Evolutionary conservation across 2,329 filamentous ascomycete genomes (phyloP), one percentile per base, ranked within the genome.

Genomic region (Mariannaea elegans): DNA sequence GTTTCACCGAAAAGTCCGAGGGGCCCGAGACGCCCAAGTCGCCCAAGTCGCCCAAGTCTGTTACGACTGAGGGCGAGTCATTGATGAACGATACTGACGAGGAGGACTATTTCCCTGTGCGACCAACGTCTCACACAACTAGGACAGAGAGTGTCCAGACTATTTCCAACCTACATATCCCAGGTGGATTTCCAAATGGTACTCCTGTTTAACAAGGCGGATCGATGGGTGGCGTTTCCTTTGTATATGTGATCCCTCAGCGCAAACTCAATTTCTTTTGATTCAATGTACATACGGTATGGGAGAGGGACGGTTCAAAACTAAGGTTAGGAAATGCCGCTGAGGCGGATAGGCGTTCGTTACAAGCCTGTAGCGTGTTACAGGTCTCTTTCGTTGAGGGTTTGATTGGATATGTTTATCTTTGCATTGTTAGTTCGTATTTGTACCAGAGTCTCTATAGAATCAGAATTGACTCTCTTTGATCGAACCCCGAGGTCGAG

Each of bases 121-220:
- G 76, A 32, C 73, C 73, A 3, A 64, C 67, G 1, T 65, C 68
- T 8, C 50, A 59, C 61, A 67, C 47, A 67, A 64, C 50, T 47
- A 71, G 80, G 47, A 76, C 74, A 13, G 76, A 80, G 45, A 81
- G 83, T 64, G 78, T 81, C 7, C 80, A 82, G 12, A 85, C 83
- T 24, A 85, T 91, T 42, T 87, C 87, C 54, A 84, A 89, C 69
- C 75, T 92, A 49, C 88, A 90, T 70, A 84, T 93, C 16, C 90
- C 90, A 3, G 90, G 90, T 10, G 82, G 89, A 65, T 93, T 83
- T 71, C 87, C 87, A 8, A 80, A 75, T 63, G 72, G 62, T 53
- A 66, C 78, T 62, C 67, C 88, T 80, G 57, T 84, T 70, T 72
- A 79, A 79, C 59, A 82, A 65, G 3, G 36, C 10, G 16, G 1